Percentiles rank a stretch among this genome's conserved stretches.
phyloP scores from a whole-genome alignment of 2,329 filamentous ascomycete genomes.

The Sclerotinia sclerotiorum region DNA sequence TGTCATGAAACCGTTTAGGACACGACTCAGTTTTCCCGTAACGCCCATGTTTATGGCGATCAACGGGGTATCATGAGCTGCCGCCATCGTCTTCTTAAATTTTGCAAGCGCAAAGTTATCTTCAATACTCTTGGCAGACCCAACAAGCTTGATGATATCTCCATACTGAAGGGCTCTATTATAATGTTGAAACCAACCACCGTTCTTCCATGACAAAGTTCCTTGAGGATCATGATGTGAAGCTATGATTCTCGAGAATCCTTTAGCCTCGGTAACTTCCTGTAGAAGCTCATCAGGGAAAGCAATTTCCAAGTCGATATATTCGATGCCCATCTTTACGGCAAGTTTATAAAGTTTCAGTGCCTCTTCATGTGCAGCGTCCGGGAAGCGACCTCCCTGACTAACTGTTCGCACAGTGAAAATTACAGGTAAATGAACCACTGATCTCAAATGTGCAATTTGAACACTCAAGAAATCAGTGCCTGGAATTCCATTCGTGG shows the following conservation, averaged over 20 bases:
- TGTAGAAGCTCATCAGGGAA: constrained; percentile 75
- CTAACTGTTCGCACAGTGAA: constrained; percentile 85
- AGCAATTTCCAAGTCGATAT: constrained; percentile 88
- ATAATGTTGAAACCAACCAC: constrained; percentile 88
- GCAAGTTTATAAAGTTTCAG: constrained; percentile 75
- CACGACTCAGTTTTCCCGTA: constrained; percentile 81
- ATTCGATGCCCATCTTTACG: constrained; percentile 83
- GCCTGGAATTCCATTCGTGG: constrained; percentile 55
- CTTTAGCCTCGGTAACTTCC: constrained; percentile 63
- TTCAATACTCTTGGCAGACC: constrained; percentile 69
- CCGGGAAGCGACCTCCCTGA: constrained; percentile 87
- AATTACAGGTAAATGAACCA: constrained; percentile 75
- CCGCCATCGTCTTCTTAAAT: constrained; percentile 76
- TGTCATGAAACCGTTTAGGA: constrained; percentile 90
- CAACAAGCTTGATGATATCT: constrained; percentile 92
- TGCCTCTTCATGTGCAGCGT: constrained; percentile 69
- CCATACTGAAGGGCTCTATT: constrained; percentile 87
- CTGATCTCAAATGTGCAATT: constrained; percentile 72
- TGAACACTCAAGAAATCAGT: constrained; percentile 80
- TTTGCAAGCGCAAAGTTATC: constrained; percentile 84
- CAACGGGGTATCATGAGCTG: constrained; percentile 74
- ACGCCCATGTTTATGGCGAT: constrained; percentile 97
- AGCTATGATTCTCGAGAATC: constrained; percentile 80
- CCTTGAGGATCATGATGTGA: constrained; percentile 90
- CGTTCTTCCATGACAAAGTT: constrained; percentile 81